Conservation (phyloP, 164 flowering plant species). For the Vitis rotundifolia region DNA sequence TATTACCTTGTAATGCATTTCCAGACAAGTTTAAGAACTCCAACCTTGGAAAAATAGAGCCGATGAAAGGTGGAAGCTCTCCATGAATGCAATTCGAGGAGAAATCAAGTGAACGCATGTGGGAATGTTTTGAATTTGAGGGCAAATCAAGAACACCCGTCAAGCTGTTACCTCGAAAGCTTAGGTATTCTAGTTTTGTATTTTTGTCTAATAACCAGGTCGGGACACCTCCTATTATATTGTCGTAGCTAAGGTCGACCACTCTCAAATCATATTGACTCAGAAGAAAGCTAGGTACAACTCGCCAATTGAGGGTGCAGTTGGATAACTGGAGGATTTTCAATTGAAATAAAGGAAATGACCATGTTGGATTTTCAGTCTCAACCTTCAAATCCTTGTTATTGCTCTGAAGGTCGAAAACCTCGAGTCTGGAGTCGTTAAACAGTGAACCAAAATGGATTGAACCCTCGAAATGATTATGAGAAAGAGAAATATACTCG, state of each 20-base stretch:
- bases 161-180: not conserved
- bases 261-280: constrained; percentile 8
- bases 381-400: too few species aligned
- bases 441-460: not conserved
- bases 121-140: not conserved
- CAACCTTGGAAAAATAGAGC: not conserved
- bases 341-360: too few species aligned
- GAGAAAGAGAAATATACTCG: not conserved
- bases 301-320: too few species aligned
- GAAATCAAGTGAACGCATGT: not conserved
- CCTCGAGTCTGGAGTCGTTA: constrained; percentile 4
- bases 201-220: constrained; percentile 25
- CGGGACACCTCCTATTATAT: constrained; percentile 10
- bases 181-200: not conserved
- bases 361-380: too few species aligned
- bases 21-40: not conserved
- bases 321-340: too few species aligned
- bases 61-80: not conserved
- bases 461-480: not conserved
- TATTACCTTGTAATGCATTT: not conserved
- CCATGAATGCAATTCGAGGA: constrained; percentile 13
- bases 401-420: too few species aligned
- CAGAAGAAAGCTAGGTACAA: constrained; percentile 12
- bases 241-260: constrained; percentile 4
- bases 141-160: constrained; percentile 10